Evolutionary conservation across 2,329 filamentous ascomycete species (phyloP), one percentile per base, ranked within the genome.

Genomic region (Dactylellina cionopaga): DNA sequence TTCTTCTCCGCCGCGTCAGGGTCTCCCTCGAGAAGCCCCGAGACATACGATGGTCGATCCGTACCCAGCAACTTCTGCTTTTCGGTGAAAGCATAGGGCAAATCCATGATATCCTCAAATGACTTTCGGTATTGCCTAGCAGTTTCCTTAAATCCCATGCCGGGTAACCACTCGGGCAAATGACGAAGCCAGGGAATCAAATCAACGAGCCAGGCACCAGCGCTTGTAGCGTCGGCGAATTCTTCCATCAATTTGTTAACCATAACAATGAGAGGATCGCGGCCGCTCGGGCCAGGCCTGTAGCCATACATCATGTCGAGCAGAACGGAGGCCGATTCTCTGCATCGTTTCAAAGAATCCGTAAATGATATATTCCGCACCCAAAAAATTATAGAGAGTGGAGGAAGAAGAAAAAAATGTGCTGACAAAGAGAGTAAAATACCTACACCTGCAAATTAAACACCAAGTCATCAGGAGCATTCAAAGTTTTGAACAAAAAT

Each of bases 11-110:
- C 80, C 7, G 74, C 73, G 11, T 81, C 76, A 0, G 84, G 74
- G 5, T 84, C 79, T 4, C 83, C 79, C 1, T 79, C 82, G 0
- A 81, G 81, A 22, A 85, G 84, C 17, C 82, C 84, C 0, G 79
- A 76, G 0, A 79, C 80, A 1, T 81, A 78, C 1, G 66, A 75
- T 0, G 82, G 81, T 2, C 78, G 77, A 10, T 75, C 64, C 22
- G 78, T 76, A 24, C 77, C 75, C 4, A 72, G 68, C 0, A 80
- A 79, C 2, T 83, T 79, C 49, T 83, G 80, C 0, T 52, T 37
- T 39, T 81, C 78, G 79, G 83, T 80, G 4, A 83, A 79, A 0
- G 79, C 76, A 33, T 74, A 46, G 9, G 76, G 75, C 7, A 76
- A 64, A 65, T 80, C 76, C 13, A 74, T 62, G 17, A 47, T 47